These are phyloP conservation scores for Sarocladiaceae sp. DNA, from an alignment of 2,329 filamentous ascomycete genomes.

Conservation along the genomic window DNA sequence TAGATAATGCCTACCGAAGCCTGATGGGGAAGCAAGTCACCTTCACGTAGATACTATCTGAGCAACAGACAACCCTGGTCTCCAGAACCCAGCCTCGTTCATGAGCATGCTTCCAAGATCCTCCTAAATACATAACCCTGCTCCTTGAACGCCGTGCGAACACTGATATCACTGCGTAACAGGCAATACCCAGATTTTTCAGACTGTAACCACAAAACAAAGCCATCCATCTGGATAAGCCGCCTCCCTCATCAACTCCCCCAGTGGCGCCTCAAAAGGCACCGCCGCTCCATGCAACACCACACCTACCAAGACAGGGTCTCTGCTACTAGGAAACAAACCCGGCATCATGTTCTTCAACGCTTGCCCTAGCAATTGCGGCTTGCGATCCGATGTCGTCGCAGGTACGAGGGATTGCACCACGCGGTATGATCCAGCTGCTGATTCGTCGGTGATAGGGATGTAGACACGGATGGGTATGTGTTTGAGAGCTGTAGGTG, in stretches of 20 bases:
- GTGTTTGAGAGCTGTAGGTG: slow-evolving; percentile 70
- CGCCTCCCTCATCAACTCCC: slow-evolving; percentile 77
- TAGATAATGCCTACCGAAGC: slow-evolving; percentile 76
- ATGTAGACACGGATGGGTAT: slow-evolving; percentile 83
- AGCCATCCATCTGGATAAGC: slow-evolving; percentile 93
- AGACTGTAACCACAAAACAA: slow-evolving; percentile 73
- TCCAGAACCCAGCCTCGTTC: no score
- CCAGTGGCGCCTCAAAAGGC: slow-evolving; percentile 74
- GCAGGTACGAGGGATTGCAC: slow-evolving; percentile 71
- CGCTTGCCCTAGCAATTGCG: slow-evolving; percentile 65
- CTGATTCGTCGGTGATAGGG: slow-evolving; percentile 44
- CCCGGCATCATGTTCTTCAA: slow-evolving; percentile 71
- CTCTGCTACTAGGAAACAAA: slow-evolving; percentile 82
- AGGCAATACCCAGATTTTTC: slow-evolving; percentile 10
- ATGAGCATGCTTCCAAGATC: no score
- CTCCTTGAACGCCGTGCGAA: neutral
- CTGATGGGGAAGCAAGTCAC: slow-evolving; percentile 70
- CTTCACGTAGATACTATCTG: slow-evolving; percentile 36
- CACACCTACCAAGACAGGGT: slow-evolving; percentile 77
- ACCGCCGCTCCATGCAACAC: slow-evolving; percentile 82
- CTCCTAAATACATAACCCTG: no score
- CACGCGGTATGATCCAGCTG: slow-evolving; percentile 56
- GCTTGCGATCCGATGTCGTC: slow-evolving; percentile 26
- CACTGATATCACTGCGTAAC: neutral
- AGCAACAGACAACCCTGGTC: neutral